Conservation (phyloP, 2,329 filamentous ascomycete species). For the Tolypocladium capitatum region DNA sequence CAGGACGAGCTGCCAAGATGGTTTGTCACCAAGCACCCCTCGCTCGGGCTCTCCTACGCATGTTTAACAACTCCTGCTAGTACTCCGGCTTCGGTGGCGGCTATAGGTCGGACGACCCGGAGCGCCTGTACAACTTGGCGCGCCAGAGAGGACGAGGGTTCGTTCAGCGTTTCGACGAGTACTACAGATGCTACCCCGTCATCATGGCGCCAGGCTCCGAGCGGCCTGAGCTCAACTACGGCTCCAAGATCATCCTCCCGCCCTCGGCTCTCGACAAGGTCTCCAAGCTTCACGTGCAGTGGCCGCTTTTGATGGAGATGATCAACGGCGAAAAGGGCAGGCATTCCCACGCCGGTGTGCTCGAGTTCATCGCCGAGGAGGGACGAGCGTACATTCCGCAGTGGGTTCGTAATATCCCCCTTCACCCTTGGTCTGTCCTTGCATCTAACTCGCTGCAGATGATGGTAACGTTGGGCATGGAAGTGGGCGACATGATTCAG, state of each 20-base stretch:
- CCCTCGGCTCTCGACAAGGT: constrained; percentile 94
- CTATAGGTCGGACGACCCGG: constrained; percentile 34
- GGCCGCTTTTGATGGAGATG: constrained; percentile 93
- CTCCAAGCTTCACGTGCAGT: constrained; percentile 88
- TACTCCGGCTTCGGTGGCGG: constrained; percentile 26
- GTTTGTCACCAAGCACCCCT: not conserved
- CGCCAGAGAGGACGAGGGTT: constrained; percentile 32
- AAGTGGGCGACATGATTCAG: constrained; percentile 88
- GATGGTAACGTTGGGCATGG: constrained; percentile 82
- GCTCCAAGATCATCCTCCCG: constrained; percentile 96
- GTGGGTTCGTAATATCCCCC: constrained; percentile 49
- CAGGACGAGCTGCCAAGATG: not conserved
- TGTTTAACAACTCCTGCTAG: constrained; percentile 8
- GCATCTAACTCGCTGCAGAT: constrained; percentile 42
- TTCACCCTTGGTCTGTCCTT: not conserved
- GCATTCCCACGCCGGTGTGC: constrained; percentile 82
- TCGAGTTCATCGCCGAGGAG: constrained; percentile 96
- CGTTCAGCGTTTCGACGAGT: constrained; percentile 85
- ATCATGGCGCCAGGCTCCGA: constrained; percentile 88
- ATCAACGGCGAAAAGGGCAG: constrained; percentile 71
- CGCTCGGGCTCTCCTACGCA: not conserved
- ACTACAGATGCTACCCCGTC: constrained; percentile 93
- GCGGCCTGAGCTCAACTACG: constrained; percentile 81
- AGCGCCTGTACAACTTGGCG: constrained; percentile 35
- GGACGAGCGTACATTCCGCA: constrained; percentile 91